Evolutionary conservation across 805 yeast genomes (phyloP), one percentile per base, ranked within the genome.

Genomic region (Cyberlindnera euphorbiiphila): DNA sequence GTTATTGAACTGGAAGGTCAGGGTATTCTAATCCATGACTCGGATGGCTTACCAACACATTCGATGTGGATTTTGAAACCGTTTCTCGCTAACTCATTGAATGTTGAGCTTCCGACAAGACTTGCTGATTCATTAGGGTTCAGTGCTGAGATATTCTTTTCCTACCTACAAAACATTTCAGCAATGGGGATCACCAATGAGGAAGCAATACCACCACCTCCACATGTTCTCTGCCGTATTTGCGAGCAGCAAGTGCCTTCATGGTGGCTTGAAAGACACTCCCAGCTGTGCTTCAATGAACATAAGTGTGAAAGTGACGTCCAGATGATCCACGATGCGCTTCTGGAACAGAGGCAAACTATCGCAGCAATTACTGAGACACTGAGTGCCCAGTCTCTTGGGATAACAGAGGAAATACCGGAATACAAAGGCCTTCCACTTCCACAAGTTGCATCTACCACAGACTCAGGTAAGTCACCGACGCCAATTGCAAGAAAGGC

Each of bases 181-280:
- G 85, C 80, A 24, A 58, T 71, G 27, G 85, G 81, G 8, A 67
- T 81, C 12, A 68, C 78, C 3, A 83, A 82, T 47, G 83, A 79
- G 51, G 68, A 62, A 9, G 66, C 69, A 41, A 69, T 86, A 0
- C 95, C 96, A 0, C 72, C 77, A n/a, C 96, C 96, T 1, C 80
- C 81, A 17, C 71, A 78, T 39, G 87, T 85, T 25, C 64, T 93
- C 22, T 93, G 99, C 59, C 72, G 96, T 32, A 88, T 93, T 19
- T 93, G 99, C 61, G 99, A 93, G 54, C 78, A 79, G 21, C 74
- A 74, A 32, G 79, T 88, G n/a, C 96, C 95, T 4, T 84, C 88
- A 4, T 93, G 98, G 98, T 93, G 95, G 83, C 68, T 93, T 26
- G 98, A 91, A 51, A 73, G 81, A 34, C 99, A 93, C 61, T 81